Evolutionary conservation across 2,329 filamentous ascomycete genomes (phyloP).

Genomic region (Aspergillus jensenii): DNA sequence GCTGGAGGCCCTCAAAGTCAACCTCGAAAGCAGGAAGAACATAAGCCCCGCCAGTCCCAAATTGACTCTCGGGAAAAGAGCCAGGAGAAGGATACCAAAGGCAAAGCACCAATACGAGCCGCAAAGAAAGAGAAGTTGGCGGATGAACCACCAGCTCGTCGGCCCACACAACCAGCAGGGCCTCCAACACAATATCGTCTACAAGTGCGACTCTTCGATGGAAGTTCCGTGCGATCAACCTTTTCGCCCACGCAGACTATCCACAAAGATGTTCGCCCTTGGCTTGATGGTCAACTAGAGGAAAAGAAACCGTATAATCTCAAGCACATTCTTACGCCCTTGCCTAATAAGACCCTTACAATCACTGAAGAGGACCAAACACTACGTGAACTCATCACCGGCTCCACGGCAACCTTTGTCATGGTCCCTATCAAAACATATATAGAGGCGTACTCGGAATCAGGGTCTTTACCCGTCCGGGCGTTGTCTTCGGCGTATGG

Average conservation of each 20-base stretch:
- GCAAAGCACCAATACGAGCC: constrained; percentile 12
- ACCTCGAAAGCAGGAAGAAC: constrained; percentile 29
- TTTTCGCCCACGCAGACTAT: constrained; percentile 68
- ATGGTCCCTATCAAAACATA: constrained; percentile 69
- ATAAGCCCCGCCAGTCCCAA: not conserved
- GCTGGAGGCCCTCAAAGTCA: not conserved
- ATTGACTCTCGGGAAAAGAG: not conserved
- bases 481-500: constrained; percentile 43
- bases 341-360: constrained; percentile 72
- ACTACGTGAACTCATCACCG: constrained; percentile 68
- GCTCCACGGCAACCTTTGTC: constrained; percentile 79
- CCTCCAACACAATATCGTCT: constrained; percentile 55
- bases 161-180: constrained; percentile 16
- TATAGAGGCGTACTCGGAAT: constrained; percentile 56
- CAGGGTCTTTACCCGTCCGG: constrained; percentile 40
- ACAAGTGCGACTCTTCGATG: constrained; percentile 81
- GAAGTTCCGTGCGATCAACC: constrained; percentile 70
- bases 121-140: constrained; percentile 11
- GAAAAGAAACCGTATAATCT: constrained; percentile 72
- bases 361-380: constrained; percentile 70
- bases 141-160: constrained; percentile 7
- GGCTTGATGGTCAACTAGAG: constrained; percentile 69
- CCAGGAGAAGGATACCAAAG: constrained; percentile 28
- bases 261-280: constrained; percentile 65
- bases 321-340: constrained; percentile 76